phyloP scores from a whole-genome alignment of 1,139 yeast species.

The Saccharomyces hybrid region DNA sequence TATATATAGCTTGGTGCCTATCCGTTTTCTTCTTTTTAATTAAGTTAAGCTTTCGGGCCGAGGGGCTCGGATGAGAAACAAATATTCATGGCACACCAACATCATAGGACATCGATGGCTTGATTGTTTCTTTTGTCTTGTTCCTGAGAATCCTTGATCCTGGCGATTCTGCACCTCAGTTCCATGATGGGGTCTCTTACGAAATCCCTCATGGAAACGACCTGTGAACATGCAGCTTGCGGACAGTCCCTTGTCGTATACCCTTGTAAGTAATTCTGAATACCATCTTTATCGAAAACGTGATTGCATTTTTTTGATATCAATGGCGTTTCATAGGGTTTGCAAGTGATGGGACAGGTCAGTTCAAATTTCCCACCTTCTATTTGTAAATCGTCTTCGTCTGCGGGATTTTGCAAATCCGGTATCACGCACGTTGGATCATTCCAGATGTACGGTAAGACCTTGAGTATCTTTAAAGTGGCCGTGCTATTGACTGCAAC shows the following conservation, averaged over 20 bases:
- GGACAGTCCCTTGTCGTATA: constrained; percentile 23
- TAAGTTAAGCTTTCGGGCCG: background rate
- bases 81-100: background rate
- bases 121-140: constrained; percentile 3
- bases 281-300: constrained; percentile 47
- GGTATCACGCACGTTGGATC: constrained; percentile 28
- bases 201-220: constrained; percentile 20
- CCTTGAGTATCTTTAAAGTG: constrained; percentile 11
- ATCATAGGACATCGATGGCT: background rate
- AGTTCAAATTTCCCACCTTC: constrained; percentile 62
- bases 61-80: background rate
- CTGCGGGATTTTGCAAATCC: constrained; percentile 15
- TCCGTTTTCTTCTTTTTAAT: background rate
- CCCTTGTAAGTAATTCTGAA: constrained; percentile 27
- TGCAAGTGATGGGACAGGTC: constrained; percentile 56
- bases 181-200: constrained; percentile 25
- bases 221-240: constrained; percentile 27
- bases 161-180: constrained; percentile 21
- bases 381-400: constrained; percentile 51
- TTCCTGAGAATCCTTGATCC: constrained; percentile 1
- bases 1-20: background rate
- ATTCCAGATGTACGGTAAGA: constrained; percentile 22
- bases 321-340: constrained; percentile 46
- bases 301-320: constrained; percentile 51
- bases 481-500: background rate